Conservation (phyloP, 2,329 filamentous ascomycete genomes). For the Immersiporthe knoxdaviesiana region DNA sequence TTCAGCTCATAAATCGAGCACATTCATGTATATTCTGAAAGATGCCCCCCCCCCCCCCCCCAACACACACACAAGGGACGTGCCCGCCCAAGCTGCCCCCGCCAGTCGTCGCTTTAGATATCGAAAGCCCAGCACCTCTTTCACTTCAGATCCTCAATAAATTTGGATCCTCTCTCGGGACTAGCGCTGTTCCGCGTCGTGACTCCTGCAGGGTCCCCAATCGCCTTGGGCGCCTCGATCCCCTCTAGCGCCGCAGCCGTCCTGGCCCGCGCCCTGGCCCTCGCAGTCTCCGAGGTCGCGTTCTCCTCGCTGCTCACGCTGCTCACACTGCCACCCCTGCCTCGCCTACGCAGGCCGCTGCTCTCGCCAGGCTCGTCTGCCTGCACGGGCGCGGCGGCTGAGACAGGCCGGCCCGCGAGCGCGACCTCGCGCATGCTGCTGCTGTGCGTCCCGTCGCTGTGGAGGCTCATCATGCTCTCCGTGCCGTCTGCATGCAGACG, state of each 20-base stretch:
- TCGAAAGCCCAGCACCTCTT: neutral
- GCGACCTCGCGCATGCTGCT: constrained; percentile 41
- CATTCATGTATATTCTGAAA: neutral
- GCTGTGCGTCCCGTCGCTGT: constrained; percentile 26
- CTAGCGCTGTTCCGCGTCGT: constrained; percentile 40
- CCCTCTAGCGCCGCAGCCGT: constrained; percentile 12
- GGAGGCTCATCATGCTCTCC: constrained; percentile 39
- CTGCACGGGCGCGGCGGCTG: constrained; percentile 33
- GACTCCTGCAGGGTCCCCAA: constrained; percentile 33
- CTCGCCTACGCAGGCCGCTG: constrained; percentile 6
- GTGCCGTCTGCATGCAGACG: constrained; percentile 33
- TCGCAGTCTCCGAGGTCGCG: neutral
- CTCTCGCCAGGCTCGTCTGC: constrained; percentile 29
- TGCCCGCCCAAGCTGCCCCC: neutral
- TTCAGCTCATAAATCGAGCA: neutral
- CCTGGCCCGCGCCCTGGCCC: constrained; percentile 15
- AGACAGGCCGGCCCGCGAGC: constrained; percentile 34
- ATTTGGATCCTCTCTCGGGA: constrained; percentile 53
- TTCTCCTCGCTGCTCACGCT: constrained; percentile 30
- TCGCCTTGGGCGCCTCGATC: constrained; percentile 30
- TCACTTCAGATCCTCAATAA: constrained; percentile 51
- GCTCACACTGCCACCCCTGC: constrained; percentile 29
- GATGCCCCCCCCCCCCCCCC: no score
- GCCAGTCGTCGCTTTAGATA: no score
- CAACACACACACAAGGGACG: neutral